Evolutionary conservation across 1,284 basidiomycete genomes (phyloP).

Genomic region (Puccinia hordei): DNA sequence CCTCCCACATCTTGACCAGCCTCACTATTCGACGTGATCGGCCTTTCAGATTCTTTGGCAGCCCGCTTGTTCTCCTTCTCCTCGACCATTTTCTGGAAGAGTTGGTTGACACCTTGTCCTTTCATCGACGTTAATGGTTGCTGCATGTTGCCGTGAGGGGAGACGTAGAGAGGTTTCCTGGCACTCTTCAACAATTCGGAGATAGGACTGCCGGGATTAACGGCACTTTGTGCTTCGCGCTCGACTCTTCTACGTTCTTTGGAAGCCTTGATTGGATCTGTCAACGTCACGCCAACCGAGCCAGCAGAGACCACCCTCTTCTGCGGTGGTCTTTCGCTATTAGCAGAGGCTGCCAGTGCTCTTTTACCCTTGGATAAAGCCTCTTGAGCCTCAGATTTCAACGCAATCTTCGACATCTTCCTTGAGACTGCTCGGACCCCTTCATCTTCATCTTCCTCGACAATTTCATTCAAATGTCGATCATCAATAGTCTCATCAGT

Average conservation of each 20-base stretch:
- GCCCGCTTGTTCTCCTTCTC: constrained; percentile 51
- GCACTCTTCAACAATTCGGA: constrained; percentile 83
- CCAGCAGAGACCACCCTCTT: constrained; percentile 36
- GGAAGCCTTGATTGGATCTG: constrained; percentile 44
- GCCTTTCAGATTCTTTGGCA: constrained; percentile 45
- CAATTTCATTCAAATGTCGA: constrained; percentile 36
- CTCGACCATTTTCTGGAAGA: constrained; percentile 55
- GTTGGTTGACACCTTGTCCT: constrained; percentile 38
- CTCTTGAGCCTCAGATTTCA: constrained; percentile 27
- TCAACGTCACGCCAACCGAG: constrained; percentile 35
- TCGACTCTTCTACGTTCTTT: constrained; percentile 62
- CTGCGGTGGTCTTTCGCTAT: constrained; percentile 34
- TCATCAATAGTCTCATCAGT: constrained; percentile 46
- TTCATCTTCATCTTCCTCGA: constrained; percentile 42
- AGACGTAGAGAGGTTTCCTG: constrained; percentile 80
- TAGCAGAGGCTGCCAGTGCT: constrained; percentile 41
- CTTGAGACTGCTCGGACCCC: constrained; percentile 24
- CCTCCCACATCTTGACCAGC: constrained; percentile 60
- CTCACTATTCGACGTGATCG: constrained; percentile 9
- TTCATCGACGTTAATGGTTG: constrained; percentile 40
- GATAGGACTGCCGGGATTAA: constrained; percentile 91
- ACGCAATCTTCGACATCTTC: constrained; percentile 34
- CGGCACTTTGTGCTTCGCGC: constrained; percentile 90
- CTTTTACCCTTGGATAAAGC: constrained; percentile 29
- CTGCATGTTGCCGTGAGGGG: constrained; percentile 56